Evolutionary conservation across 176 grass and related monocot genomes (phyloP).

Genomic region (Canna indica): DNA sequence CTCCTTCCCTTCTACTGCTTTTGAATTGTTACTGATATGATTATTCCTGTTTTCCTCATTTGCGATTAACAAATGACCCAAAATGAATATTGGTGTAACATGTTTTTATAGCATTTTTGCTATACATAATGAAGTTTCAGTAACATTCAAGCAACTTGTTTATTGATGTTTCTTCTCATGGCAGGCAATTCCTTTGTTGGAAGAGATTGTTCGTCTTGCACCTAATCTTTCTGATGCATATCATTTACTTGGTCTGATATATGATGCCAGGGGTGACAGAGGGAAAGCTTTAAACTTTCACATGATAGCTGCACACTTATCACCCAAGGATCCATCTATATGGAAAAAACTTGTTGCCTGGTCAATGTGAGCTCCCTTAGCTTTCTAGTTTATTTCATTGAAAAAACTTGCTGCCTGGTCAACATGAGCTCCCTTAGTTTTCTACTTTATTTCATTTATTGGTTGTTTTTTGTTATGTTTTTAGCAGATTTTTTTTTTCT

Average conservation of each 20-base stretch:
- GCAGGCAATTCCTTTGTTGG: constrained; percentile 65
- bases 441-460: not conserved
- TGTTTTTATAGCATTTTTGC: too few relatives aligned
- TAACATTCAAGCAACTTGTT: not conserved
- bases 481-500: not conserved
- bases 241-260: constrained; percentile 70
- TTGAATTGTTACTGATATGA: too few relatives aligned
- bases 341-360: constrained; percentile 70
- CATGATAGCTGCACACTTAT: constrained; percentile 76
- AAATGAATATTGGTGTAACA: too few relatives aligned
- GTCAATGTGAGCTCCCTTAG: constrained; percentile 36
- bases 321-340: constrained; percentile 70
- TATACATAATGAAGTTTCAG: too few relatives aligned
- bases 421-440: constrained; percentile 18
- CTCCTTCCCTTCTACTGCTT: too few relatives aligned
- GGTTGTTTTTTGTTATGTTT: not conserved
- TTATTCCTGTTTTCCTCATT: too few relatives aligned
- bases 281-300: constrained; percentile 70
- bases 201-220: constrained; percentile 69
- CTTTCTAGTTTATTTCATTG: not conserved
- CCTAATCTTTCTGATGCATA: constrained; percentile 74
- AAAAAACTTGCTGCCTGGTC: constrained; percentile 62
- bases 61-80: too few relatives aligned
- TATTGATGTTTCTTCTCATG: not conserved
- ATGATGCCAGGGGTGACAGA: constrained; percentile 56